Evolutionary conservation across 2,329 filamentous ascomycete species (phyloP).

Genomic region (Trichoderma asperellum): DNA sequence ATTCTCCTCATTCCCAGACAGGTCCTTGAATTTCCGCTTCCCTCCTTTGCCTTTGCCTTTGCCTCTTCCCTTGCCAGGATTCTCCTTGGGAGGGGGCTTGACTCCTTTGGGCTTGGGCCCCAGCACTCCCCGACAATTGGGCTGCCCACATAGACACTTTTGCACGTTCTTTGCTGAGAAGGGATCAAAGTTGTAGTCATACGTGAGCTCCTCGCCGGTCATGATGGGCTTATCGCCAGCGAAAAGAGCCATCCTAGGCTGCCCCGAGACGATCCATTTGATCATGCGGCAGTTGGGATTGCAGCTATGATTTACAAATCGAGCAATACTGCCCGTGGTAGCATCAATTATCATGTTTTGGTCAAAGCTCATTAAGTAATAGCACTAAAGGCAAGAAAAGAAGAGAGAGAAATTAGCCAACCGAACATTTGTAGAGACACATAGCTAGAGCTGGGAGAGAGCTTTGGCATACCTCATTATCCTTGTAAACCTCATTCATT

Average conservation of each 20-base stretch:
- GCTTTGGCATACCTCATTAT: constrained; percentile 74
- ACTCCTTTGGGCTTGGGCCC: constrained; percentile 64
- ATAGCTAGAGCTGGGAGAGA: not conserved
- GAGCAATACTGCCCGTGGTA: constrained; percentile 90
- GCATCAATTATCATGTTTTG: constrained; percentile 99
- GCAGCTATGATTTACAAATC: constrained; percentile 98
- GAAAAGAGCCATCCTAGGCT: constrained; percentile 95
- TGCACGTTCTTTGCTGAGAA: constrained; percentile 72
- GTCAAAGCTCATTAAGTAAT: constrained; percentile 98
- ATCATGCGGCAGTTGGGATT: constrained; percentile 97
- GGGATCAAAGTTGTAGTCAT: constrained; percentile 80
- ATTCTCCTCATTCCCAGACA: constrained; percentile 50
- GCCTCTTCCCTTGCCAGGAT: constrained; percentile 46
- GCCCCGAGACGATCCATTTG: constrained; percentile 93
- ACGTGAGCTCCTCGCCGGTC: constrained; percentile 95
- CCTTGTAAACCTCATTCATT: constrained; percentile 91
- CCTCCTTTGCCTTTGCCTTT: constrained; percentile 43
- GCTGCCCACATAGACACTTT: constrained; percentile 65
- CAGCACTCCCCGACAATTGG: constrained; percentile 66
- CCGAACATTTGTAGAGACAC: not conserved
- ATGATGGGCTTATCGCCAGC: constrained; percentile 86
- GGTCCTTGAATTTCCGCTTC: constrained; percentile 62
- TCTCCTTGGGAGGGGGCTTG: constrained; percentile 54
- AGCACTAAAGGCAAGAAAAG: constrained; percentile 66
- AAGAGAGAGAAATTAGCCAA: not conserved